phyloP scores from a whole-genome alignment of 768 basidiomycete species.

The Exidia glandulosa region DNA sequence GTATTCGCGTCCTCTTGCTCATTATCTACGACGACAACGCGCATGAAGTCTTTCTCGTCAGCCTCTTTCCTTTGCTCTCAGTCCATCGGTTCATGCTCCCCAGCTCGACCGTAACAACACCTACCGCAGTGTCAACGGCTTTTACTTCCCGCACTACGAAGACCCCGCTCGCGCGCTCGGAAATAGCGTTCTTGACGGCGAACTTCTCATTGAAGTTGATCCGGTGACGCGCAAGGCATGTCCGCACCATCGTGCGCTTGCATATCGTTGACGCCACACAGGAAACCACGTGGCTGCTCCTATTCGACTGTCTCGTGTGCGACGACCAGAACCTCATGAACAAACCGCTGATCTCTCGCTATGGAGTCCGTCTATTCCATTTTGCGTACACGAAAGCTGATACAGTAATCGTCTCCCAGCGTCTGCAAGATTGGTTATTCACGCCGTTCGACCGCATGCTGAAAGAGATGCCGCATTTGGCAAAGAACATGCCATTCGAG shows the following conservation, averaged over 20 bases:
- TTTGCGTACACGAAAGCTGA: background rate
- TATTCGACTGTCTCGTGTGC: conserved; percentile 87
- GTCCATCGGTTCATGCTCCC: background rate
- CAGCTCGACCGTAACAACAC: conserved; percentile 93
- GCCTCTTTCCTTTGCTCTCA: conserved; percentile 16
- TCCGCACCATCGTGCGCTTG: conserved; percentile 1
- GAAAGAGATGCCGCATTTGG: conserved; percentile 56
- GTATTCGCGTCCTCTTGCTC: conserved; percentile 79
- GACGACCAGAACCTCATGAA: conserved; percentile 82
- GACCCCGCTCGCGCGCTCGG: conserved; percentile 53
- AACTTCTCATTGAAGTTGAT: conserved; percentile 86
- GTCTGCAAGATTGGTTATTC: conserved; percentile 72
- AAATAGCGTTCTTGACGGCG: conserved; percentile 84
- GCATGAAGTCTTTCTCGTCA: conserved; percentile 62
- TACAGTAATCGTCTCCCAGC: conserved; percentile 28
- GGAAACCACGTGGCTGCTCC: conserved; percentile 74
- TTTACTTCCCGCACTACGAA: conserved; percentile 87
- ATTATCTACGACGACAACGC: conserved; percentile 42
- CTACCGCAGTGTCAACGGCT: conserved; percentile 62
- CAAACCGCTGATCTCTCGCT: conserved; percentile 72
- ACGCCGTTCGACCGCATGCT: conserved; percentile 68
- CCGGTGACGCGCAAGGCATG: conserved; percentile 58
- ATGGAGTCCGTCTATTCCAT: conserved; percentile 51
- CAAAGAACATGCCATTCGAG: conserved; percentile 67
- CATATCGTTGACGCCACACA: conserved; percentile 20